phyloP scores from a whole-genome alignment of 345 rosid genomes.

The Clausena lansium region DNA sequence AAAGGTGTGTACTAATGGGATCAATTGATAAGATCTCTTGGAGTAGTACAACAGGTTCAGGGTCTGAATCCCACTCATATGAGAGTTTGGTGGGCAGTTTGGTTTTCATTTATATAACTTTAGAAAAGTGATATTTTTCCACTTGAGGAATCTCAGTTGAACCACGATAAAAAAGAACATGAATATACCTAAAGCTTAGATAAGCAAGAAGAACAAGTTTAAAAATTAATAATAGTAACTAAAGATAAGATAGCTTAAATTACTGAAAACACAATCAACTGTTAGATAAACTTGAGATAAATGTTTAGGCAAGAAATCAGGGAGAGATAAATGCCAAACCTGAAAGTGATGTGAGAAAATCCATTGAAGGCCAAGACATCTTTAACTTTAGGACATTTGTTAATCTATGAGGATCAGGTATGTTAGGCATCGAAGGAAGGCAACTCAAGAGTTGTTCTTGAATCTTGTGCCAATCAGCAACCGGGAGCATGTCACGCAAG shows the following conservation, averaged over 20 bases:
- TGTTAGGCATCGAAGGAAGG: slow-evolving; percentile 21
- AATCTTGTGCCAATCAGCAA: slow-evolving; percentile 26
- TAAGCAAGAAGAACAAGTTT: background rate
- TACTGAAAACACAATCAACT: slow-evolving; percentile 1
- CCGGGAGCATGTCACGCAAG: slow-evolving; percentile 5
- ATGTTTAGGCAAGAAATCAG: slow-evolving; percentile 12
- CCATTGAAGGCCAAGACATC: slow-evolving; percentile 21
- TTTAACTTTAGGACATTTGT: slow-evolving; percentile 10
- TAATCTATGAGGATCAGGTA: slow-evolving; percentile 20
- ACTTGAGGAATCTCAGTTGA: background rate
- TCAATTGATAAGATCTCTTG: background rate
- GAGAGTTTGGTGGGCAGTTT: background rate
- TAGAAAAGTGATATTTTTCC: background rate
- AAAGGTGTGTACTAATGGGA: background rate
- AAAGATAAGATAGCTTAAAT: background rate
- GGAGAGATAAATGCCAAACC: slow-evolving; percentile 10
- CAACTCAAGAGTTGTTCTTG: slow-evolving; percentile 25
- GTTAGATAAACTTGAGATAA: slow-evolving; percentile 7
- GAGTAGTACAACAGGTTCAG: background rate
- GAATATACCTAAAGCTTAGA: background rate
- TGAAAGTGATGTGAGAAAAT: slow-evolving; percentile 19
- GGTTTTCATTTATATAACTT: background rate
- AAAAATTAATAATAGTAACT: background rate
- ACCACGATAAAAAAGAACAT: background rate
- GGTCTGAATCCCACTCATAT: background rate